These are phyloP conservation scores for Penicillium egyptiacum DNA, from an alignment of 495 filamentous ascomycete species.

Conservation along the genomic window DNA sequence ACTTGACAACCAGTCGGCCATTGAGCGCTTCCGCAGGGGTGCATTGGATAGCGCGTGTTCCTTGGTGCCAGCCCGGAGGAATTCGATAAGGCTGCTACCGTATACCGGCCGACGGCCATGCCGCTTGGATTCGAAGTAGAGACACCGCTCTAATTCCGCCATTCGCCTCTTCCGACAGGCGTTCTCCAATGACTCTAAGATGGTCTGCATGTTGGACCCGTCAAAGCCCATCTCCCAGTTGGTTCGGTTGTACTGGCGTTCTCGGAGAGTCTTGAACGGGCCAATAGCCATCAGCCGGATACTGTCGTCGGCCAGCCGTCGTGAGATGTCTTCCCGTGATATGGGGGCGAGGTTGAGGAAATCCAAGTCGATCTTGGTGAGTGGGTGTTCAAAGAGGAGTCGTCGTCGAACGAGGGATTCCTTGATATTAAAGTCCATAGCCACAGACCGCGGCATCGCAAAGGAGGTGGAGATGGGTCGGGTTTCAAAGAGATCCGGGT, in stretches of 20 bases:
- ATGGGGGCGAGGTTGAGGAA: slow-evolving; percentile 82
- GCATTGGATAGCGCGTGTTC: slow-evolving; percentile 43
- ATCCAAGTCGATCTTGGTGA: slow-evolving; percentile 65
- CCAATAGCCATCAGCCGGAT: slow-evolving; percentile 63
- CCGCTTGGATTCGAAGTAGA: slow-evolving; percentile 78
- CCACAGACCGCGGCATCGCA: slow-evolving; percentile 80
- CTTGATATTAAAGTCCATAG: slow-evolving; percentile 75
- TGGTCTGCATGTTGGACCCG: slow-evolving; percentile 63
- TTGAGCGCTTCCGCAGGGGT: slow-evolving; percentile 40
- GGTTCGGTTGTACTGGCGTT: slow-evolving; percentile 62
- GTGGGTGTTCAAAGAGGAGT: slow-evolving; percentile 63
- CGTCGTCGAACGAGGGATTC: slow-evolving; percentile 68
- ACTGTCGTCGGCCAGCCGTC: slow-evolving; percentile 59
- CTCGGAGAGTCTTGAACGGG: slow-evolving; percentile 59
- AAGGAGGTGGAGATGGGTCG: slow-evolving; percentile 96
- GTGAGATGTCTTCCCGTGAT: slow-evolving; percentile 65
- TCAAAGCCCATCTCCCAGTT: slow-evolving; percentile 61
- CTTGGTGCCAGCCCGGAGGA: slow-evolving; percentile 62
- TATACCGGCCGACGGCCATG: slow-evolving; percentile 80
- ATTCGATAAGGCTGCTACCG: slow-evolving; percentile 69
- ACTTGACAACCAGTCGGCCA: slow-evolving; percentile 72
- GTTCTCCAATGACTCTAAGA: slow-evolving; percentile 70
- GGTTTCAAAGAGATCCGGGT: slow-evolving; percentile 97
- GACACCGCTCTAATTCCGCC: slow-evolving; percentile 74
- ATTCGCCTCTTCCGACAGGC: slow-evolving; percentile 68